Evolutionary conservation across 2,329 filamentous ascomycete species (phyloP).

Genomic region (Aspergillus texensis): DNA sequence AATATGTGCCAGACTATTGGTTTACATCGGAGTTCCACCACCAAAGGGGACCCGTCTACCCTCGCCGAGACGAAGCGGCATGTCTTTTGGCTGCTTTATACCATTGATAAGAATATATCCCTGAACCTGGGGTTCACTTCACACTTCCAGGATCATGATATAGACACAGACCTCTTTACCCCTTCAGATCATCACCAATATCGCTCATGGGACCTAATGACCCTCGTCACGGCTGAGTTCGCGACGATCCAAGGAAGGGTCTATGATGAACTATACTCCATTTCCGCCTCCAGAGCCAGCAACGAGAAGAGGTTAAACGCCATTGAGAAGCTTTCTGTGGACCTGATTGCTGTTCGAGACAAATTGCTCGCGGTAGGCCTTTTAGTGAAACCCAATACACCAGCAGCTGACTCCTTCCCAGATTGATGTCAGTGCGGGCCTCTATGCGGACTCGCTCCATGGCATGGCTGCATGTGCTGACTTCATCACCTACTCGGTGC

Average conservation of each 20-base stretch:
- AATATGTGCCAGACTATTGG: conserved; percentile 29
- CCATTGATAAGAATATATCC: conserved; percentile 30
- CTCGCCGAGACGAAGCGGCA: conserved; percentile 26
- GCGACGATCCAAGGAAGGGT: conserved; percentile 27
- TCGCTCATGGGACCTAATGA: conserved; percentile 28
- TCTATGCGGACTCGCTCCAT: conserved; percentile 28
- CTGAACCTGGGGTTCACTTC: conserved; percentile 28
- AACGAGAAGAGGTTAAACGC: conserved; percentile 16
- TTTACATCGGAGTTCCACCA: conserved; percentile 21
- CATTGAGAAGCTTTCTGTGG: conserved; percentile 26
- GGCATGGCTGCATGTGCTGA: conserved; percentile 30
- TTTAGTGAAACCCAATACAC: not conserved
- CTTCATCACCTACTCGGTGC: conserved; percentile 28
- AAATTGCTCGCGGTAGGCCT: conserved; percentile 25
- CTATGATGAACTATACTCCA: conserved; percentile 29
- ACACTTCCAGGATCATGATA: conserved; percentile 32
- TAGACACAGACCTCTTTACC: conserved; percentile 24
- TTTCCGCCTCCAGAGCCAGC: conserved; percentile 18
- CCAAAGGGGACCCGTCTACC: conserved; percentile 16
- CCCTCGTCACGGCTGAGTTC: conserved; percentile 25
- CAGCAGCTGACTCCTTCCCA: not conserved
- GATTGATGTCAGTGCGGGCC: conserved; percentile 26
- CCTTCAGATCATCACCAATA: conserved; percentile 22
- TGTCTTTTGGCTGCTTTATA: conserved; percentile 30
- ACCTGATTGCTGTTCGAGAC: conserved; percentile 26